phyloP scores from a whole-genome alignment of 805 yeast species.

The Candida arabinofermentans region DNA sequence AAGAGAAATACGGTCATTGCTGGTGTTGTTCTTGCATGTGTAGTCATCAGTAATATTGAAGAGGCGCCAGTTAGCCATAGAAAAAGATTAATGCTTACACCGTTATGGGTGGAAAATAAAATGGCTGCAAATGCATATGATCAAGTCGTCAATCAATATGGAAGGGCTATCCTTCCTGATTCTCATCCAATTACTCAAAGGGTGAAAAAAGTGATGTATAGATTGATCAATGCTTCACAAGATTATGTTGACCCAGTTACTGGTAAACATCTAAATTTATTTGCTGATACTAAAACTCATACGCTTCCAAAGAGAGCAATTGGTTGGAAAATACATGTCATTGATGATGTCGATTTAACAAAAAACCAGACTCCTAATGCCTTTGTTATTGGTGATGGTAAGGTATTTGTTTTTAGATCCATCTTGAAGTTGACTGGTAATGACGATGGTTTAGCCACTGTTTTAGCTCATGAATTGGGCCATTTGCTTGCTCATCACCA shows the following conservation, averaged over 20 bases:
- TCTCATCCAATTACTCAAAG: conserved; percentile 54
- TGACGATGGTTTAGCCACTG: conserved; percentile 95
- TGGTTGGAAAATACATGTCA: conserved; percentile 81
- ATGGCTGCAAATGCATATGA: conserved; percentile 64
- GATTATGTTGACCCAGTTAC: conserved; percentile 33
- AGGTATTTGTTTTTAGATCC: conserved; percentile 82
- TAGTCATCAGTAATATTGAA: conserved; percentile 55
- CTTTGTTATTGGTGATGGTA: conserved; percentile 93
- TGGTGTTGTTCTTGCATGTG: conserved; percentile 32
- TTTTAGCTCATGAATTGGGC: conserved; percentile 87
- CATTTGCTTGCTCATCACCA: conserved; percentile 94
- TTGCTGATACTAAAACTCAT: conserved; percentile 20
- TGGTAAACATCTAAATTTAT: conserved; percentile 24
- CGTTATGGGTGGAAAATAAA: conserved; percentile 56
- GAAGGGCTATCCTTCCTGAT: conserved; percentile 52
- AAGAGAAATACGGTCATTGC: conserved; percentile 28
- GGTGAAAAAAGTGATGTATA: conserved; percentile 60
- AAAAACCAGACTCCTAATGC: conserved; percentile 87
- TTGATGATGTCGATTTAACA: conserved; percentile 52
- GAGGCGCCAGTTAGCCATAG: conserved; percentile 81
- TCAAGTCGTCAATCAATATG: conserved; percentile 54
- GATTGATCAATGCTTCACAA: conserved; percentile 57
- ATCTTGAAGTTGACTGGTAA: conserved; percentile 73
- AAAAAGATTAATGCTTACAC: conserved; percentile 65
- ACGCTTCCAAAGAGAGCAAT: conserved; percentile 21